Conservation (phyloP, 2,329 filamentous ascomycete species). For the Aspergillus tanneri region DNA sequence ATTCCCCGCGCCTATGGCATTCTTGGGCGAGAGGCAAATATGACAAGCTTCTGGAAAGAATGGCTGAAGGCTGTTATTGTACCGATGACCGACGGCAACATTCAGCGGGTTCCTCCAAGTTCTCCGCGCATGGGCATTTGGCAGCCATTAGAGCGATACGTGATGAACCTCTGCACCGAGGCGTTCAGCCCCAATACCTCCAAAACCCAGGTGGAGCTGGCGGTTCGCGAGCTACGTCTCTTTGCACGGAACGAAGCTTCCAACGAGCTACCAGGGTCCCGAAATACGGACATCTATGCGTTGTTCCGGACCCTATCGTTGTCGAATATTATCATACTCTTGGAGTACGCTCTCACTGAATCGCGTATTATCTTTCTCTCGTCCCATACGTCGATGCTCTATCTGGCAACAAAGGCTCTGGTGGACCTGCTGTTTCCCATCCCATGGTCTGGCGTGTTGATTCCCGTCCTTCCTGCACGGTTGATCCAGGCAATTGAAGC, state of each 20-base stretch:
- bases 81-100: slow-evolving; percentile 85
- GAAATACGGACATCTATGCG: slow-evolving; percentile 88
- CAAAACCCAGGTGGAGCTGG: slow-evolving; percentile 91
- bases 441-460: slow-evolving; percentile 91
- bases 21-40: slow-evolving; percentile 75
- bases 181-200: slow-evolving; percentile 89
- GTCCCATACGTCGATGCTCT: slow-evolving; percentile 93
- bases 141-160: slow-evolving; percentile 95
- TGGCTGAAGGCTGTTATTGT: slow-evolving; percentile 94
- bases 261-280: slow-evolving; percentile 89
- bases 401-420: slow-evolving; percentile 86
- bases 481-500: slow-evolving; percentile 89
- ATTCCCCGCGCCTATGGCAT: slow-evolving; percentile 91
- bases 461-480: slow-evolving; percentile 83
- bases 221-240: slow-evolving; percentile 81
- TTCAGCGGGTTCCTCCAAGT: slow-evolving; percentile 79
- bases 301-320: slow-evolving; percentile 87
- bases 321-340: slow-evolving; percentile 86
- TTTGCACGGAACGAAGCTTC: slow-evolving; percentile 89
- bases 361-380: slow-evolving; percentile 95
- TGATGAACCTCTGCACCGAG: slow-evolving; percentile 94
- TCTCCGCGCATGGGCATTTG: slow-evolving; percentile 89
- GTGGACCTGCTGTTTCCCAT: slow-evolving; percentile 83
- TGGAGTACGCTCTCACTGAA: slow-evolving; percentile 90
- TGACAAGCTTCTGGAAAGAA: slow-evolving; percentile 96